Percentiles rank a stretch among this genome's conserved stretches.
Conservation (phyloP, 257 asterid species). For the Craterostigma plantagineum region DNA sequence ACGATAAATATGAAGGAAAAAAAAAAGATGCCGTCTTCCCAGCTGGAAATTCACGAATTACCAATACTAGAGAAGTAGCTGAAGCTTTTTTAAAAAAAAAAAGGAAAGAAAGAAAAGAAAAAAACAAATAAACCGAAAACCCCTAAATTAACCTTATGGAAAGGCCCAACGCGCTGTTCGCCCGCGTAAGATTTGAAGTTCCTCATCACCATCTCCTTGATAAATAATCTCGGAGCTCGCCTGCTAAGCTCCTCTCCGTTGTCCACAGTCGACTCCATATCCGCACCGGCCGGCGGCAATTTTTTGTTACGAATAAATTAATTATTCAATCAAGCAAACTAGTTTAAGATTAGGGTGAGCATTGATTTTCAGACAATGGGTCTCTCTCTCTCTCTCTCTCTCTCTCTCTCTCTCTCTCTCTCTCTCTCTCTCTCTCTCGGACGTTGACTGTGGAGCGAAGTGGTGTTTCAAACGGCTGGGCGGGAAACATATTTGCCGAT, state of each 20-base stretch:
- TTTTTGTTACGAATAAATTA: background rate
- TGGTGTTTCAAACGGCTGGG: too few species aligned
- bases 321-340: background rate
- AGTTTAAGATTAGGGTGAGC: background rate
- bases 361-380: too few species aligned
- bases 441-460: too few species aligned
- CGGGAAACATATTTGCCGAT: too few species aligned
- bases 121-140: conserved; percentile 9
- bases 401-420: too few species aligned
- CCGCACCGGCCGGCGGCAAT: conserved; percentile 10
- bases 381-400: too few species aligned
- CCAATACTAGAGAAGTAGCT: background rate
- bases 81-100: too few species aligned
- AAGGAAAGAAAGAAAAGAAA: too few species aligned
- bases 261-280: conserved; percentile 27
- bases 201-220: conserved; percentile 89
- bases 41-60: background rate
- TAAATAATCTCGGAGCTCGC: conserved; percentile 59
- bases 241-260: conserved; percentile 19
- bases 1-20: background rate
- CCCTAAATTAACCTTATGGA: conserved; percentile 75
- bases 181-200: conserved; percentile 96
- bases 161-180: conserved; percentile 99
- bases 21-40: too few species aligned
- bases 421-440: too few species aligned